A percentile compares a stretch with the other conserved stretches of the same genome.
These are phyloP conservation scores for Neofusicoccum parvum DNA, from an alignment of 2,329 filamentous ascomycete genomes.

Conservation along the genomic window DNA sequence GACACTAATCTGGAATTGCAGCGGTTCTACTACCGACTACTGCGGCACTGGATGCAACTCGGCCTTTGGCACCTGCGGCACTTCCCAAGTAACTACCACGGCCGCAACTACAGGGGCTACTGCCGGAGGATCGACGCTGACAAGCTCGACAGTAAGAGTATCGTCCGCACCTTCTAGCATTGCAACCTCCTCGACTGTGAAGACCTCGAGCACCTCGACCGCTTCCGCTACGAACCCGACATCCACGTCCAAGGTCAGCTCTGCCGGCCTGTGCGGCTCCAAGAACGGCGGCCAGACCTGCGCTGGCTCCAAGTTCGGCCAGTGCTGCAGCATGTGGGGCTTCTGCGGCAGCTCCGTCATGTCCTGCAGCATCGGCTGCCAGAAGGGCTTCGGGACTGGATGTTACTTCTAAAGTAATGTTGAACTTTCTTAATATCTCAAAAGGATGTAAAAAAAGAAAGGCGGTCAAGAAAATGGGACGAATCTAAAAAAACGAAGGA, in stretches of 20 bases:
- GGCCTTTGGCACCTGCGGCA: constrained; percentile 35
- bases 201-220: constrained; percentile 19
- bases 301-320: constrained; percentile 21
- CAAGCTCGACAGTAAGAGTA: constrained; percentile 19
- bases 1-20: not conserved
- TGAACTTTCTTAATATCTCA: not conserved
- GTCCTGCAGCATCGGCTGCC: constrained; percentile 38
- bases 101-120: not conserved
- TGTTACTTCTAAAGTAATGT: constrained; percentile 23
- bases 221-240: constrained; percentile 26
- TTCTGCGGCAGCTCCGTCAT: constrained; percentile 29
- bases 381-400: constrained; percentile 34
- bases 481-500: not conserved
- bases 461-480: not conserved
- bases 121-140: constrained; percentile 17
- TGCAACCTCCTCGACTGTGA: constrained; percentile 21
- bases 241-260: constrained; percentile 26
- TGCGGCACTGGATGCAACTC: constrained; percentile 36
- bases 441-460: not conserved
- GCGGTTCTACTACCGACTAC: constrained; percentile 30
- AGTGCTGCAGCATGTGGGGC: constrained; percentile 33
- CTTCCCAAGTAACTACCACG: constrained; percentile 16
- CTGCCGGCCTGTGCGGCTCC: constrained; percentile 30
- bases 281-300: constrained; percentile 24
- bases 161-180: not conserved